Percentiles rank a stretch among this genome's conserved stretches.
Conservation (phyloP, 2,329 filamentous ascomycete species). For the Paracoccidioides lutzii region DNA sequence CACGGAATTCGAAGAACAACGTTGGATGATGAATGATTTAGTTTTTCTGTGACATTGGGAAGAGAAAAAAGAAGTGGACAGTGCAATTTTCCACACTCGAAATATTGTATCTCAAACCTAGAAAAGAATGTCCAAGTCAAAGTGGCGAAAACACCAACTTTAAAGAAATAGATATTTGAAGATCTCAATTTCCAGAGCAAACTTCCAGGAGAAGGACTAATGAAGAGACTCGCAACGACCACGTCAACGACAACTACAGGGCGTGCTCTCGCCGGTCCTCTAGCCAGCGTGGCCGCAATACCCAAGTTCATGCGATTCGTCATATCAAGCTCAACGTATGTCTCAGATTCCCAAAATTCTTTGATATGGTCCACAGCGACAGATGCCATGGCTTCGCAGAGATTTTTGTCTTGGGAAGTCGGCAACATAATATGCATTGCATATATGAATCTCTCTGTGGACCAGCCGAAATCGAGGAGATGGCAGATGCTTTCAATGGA, state of each 20-base stretch:
- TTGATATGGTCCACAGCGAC: not conserved
- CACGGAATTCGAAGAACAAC: too few species aligned
- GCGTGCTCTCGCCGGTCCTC: not conserved
- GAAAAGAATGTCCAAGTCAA: too few species aligned
- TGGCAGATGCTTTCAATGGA: conserved; percentile 4
- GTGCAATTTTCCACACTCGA: too few species aligned
- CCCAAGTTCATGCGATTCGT: not conserved
- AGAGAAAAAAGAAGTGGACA: too few species aligned
- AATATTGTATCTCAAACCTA: too few species aligned
- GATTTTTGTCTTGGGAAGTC: not conserved
- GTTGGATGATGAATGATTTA: too few species aligned
- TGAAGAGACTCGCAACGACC: not conserved
- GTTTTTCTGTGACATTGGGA: too few species aligned
- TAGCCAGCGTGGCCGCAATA: not conserved
- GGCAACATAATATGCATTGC: not conserved
- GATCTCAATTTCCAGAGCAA: not conserved
- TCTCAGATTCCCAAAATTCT: not conserved
- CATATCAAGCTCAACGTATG: not conserved
- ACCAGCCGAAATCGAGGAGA: not conserved
- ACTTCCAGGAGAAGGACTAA: not conserved
- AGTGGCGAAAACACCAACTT: too few species aligned
- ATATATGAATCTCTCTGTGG: not conserved
- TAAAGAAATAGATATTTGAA: too few species aligned
- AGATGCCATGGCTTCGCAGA: conserved; percentile 2
- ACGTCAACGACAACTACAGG: not conserved